Conservation (phyloP, 164 flowering plant species). For the Akebia trifoliata region DNA sequence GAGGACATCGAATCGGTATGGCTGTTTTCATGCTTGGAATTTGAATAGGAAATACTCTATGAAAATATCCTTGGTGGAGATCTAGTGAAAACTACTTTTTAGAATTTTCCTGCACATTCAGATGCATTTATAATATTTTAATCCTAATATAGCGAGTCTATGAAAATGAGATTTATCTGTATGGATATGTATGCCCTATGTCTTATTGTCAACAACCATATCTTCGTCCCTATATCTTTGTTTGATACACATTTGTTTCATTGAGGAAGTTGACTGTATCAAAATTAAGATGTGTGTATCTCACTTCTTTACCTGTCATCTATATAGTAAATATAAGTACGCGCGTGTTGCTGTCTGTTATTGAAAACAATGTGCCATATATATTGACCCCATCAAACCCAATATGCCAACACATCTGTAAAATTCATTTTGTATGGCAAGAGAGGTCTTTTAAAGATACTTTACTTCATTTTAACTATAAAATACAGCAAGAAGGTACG, state of each 20-base stretch:
- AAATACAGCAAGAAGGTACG: too few species aligned
- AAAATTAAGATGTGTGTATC: too few species aligned
- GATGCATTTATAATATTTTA: not conserved
- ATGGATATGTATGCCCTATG: not conserved
- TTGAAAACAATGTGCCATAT: too few species aligned
- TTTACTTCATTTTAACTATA: too few species aligned
- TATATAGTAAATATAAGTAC: too few species aligned
- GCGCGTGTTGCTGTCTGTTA: too few species aligned
- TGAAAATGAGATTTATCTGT: not conserved
- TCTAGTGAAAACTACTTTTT: not conserved
- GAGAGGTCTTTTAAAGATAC: too few species aligned
- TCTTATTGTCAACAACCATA: not conserved
- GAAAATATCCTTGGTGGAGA: not conserved
- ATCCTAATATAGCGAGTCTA: not conserved
- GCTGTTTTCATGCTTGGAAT: conserved; percentile 1
- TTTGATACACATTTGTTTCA: not conserved
- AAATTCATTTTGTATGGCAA: too few species aligned
- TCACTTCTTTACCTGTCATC: too few species aligned
- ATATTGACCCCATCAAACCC: too few species aligned
- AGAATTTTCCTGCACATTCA: not conserved
- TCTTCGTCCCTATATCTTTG: not conserved
- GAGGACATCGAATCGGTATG: conserved; percentile 97
- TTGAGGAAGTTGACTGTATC: not conserved
- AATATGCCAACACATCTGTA: too few species aligned
- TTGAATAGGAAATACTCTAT: not conserved